phyloP scores from a whole-genome alignment of 345 rosid species.

The Xanthoceras sorbifolium region DNA sequence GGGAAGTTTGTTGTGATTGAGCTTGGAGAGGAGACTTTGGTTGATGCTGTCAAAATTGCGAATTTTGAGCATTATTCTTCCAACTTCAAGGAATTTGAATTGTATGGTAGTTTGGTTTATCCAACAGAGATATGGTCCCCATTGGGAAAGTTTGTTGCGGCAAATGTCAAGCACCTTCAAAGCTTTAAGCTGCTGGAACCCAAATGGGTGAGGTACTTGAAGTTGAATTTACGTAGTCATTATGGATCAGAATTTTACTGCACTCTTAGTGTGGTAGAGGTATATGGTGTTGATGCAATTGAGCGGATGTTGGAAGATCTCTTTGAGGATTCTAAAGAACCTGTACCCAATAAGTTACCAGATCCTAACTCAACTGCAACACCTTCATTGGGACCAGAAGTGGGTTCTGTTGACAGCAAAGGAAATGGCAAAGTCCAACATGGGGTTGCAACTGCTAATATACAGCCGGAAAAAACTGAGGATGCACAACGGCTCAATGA shows the following conservation, averaged over 20 bases:
- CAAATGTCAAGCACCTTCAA: slow-evolving; percentile 77
- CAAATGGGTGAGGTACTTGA: slow-evolving; percentile 91
- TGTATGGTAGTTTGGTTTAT: slow-evolving; percentile 76
- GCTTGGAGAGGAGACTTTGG: slow-evolving; percentile 84
- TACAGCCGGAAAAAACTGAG: slow-evolving; percentile 33
- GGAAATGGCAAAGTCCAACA: slow-evolving; percentile 35
- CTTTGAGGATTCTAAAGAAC: slow-evolving; percentile 52
- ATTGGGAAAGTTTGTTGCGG: slow-evolving; percentile 65
- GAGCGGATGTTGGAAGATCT: slow-evolving; percentile 96
- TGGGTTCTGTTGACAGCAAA: slow-evolving; percentile 29
- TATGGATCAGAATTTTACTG: slow-evolving; percentile 97
- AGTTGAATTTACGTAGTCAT: slow-evolving; percentile 68
- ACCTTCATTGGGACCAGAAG: slow-evolving; percentile 36
- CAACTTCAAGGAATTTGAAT: slow-evolving; percentile 71
- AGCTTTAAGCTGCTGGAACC: slow-evolving; percentile 76
- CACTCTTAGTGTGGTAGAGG: slow-evolving; percentile 81
- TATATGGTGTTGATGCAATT: slow-evolving; percentile 86
- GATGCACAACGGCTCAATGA: slow-evolving; percentile 35
- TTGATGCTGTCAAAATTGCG: slow-evolving; percentile 81
- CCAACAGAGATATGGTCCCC: slow-evolving; percentile 71
- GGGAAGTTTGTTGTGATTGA: slow-evolving; percentile 83
- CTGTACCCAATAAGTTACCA: slow-evolving; percentile 34
- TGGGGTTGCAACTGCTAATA: slow-evolving; percentile 21
- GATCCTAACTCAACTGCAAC: slow-evolving; percentile 35
- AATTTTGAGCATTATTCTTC: slow-evolving; percentile 92